These are phyloP conservation scores for Amyloporia xantha DNA, from an alignment of 768 basidiomycete genomes.

Conservation along the genomic window DNA sequence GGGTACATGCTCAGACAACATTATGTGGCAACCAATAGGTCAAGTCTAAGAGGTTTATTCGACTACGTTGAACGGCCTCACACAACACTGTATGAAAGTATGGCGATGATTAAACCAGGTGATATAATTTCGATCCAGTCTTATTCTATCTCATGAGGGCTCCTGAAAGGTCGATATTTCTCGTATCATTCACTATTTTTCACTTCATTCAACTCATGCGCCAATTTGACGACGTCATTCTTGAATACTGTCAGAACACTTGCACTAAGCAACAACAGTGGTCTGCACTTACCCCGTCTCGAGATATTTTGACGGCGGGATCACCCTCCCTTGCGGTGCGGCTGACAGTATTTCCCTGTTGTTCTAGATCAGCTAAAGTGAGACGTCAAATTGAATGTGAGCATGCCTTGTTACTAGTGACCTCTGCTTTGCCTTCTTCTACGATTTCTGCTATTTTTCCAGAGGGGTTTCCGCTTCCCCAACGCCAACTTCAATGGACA, in stretches of 20 bases:
- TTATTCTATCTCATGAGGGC: no score
- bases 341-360: slow-evolving; percentile 35
- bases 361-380: neutral
- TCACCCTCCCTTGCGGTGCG: slow-evolving; percentile 40
- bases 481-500: slow-evolving; percentile 26
- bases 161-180: no score
- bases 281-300: slow-evolving; percentile 33
- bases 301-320: slow-evolving; percentile 42
- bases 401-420: slow-evolving; percentile 39
- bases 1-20: no score
- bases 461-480: slow-evolving; percentile 26
- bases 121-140: no score
- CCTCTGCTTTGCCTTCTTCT: slow-evolving; percentile 35
- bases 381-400: neutral
- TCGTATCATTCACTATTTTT: slow-evolving; percentile 20
- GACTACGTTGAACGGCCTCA: no score
- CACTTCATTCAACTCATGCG: slow-evolving; percentile 42
- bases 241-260: no score
- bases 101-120: no score
- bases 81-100: no score
- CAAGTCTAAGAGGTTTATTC: no score
- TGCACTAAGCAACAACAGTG: neutral
- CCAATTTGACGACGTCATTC: slow-evolving; percentile 48
- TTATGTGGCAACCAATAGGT: no score
- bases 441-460: slow-evolving; percentile 37